Base-by-base conservation (phyloP, 179 eudicot genomes). In the Sideroxylon spinosum region DNA sequence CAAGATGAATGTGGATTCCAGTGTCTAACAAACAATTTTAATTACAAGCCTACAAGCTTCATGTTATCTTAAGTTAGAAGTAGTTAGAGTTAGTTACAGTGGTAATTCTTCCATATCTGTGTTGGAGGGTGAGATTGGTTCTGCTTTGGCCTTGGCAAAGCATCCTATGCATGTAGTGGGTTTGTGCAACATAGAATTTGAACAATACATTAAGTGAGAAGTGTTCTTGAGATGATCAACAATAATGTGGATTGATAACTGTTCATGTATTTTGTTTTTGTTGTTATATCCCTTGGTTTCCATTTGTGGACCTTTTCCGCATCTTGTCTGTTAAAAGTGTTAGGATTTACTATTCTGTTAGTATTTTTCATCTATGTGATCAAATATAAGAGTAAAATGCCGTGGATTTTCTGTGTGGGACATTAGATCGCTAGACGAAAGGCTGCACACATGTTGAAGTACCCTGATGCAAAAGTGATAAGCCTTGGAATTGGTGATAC, bases 401-500 rank as follows among this genome's bases (percentile, higher is more conserved):
- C 10, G 12, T 59, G 20, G 25, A 17, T 68, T 68, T 56, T 75
- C 7, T 74, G 25, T 48, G 9, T 28, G 62, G 76, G 59, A 61
- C 5, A 26, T 81, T 81, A 95, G 98, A 85, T 95, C 76, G 97
- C 89, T 59, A 86, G 97, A 82, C 91, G 93, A 81, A 91, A 87
- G 86, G 80, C 77, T 62, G 93, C 92, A 64, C 99, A 95, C 82
- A 73, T 91, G 86, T 77, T 76, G 78, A 95, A 93, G 75, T 86
- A 95, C 81, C 98, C 99, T 69, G 96, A 92, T 89, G 98, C 93
- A 75, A 71, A 95, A 88, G 93, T 95, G 57, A 95, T 95, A 74
- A 91, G 98, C 91, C 99, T 95, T 61, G 98, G 99, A 78, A 91
- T 95, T 78, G 99, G 99, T 74, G 97, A 93, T 82, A 95, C 99